Percentiles rank a stretch among this genome's conserved stretches.
Evolutionary conservation across 305 asterid species (phyloP).

Genomic region (Lippia alba): DNA sequence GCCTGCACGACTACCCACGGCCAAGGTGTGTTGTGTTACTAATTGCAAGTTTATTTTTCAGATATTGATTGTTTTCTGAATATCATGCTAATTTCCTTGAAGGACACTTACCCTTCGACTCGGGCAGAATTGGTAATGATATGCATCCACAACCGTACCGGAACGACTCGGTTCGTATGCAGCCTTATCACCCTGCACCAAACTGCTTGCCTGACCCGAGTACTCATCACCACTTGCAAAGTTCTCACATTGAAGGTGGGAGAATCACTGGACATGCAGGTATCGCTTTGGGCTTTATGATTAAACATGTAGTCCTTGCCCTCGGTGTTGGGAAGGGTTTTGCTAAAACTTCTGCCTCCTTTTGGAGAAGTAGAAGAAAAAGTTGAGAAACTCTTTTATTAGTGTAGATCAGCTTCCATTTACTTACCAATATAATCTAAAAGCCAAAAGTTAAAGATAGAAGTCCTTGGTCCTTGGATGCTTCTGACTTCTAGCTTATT

Average conservation of each 20-base stretch:
- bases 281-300: background rate
- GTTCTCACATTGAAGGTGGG: conserved; percentile 33
- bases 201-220: conserved; percentile 29
- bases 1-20: conserved; percentile 27
- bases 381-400: no score
- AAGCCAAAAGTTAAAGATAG: no score
- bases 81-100: conserved; percentile 9
- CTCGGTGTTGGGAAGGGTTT: background rate
- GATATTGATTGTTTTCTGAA: background rate
- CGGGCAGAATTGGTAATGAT: conserved; percentile 21
- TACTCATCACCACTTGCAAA: conserved; percentile 29
- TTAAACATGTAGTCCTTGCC: background rate
- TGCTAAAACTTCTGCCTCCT: no score
- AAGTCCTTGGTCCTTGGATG: no score
- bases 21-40: conserved; percentile 35
- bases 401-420: no score
- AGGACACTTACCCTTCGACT: conserved; percentile 35
- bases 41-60: background rate
- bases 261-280: conserved; percentile 36
- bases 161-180: conserved; percentile 31
- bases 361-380: no score
- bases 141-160: conserved; percentile 31
- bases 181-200: conserved; percentile 26
- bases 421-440: no score
- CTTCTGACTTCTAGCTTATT: no score